Percentiles rank a stretch among this genome's conserved stretches.
Evolutionary conservation across 805 yeast genomes (phyloP).

Genomic region (Zygotorulaspora florentina): DNA sequence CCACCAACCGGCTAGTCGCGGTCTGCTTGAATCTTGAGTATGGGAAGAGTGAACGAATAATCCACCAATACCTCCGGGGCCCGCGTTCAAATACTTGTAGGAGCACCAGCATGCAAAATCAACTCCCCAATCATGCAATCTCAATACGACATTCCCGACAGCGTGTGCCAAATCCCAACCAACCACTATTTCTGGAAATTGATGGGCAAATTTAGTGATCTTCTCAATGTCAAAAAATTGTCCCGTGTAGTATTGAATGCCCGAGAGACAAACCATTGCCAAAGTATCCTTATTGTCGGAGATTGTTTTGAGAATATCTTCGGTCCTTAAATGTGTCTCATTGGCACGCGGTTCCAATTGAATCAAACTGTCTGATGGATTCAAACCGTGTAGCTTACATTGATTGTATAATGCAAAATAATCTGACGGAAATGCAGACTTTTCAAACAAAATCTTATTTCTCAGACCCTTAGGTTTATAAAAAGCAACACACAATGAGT

Average conservation of each 20-base stretch:
- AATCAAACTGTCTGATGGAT: slow-evolving; percentile 53
- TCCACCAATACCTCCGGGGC: slow-evolving; percentile 93
- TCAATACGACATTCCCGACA: slow-evolving; percentile 75
- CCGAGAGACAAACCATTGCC: slow-evolving; percentile 77
- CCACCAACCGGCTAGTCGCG: slow-evolving; percentile 97
- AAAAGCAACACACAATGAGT: slow-evolving; percentile 67
- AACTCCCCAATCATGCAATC: slow-evolving; percentile 81
- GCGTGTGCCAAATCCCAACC: slow-evolving; percentile 98
- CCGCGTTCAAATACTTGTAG: slow-evolving; percentile 84
- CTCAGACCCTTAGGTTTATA: slow-evolving; percentile 56
- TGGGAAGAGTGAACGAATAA: slow-evolving; percentile 64
- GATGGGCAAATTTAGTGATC: slow-evolving; percentile 65
- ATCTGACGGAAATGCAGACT: slow-evolving; percentile 89
- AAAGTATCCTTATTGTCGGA: slow-evolving; percentile 54
- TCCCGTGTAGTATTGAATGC: slow-evolving; percentile 90
- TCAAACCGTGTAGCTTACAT: slow-evolving; percentile 55
- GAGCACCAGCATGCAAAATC: slow-evolving; percentile 96
- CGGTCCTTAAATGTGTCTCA: slow-evolving; percentile 54
- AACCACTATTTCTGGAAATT: slow-evolving; percentile 45
- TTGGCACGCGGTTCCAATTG: slow-evolving; percentile 60
- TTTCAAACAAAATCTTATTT: slow-evolving; percentile 75
- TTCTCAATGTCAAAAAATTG: slow-evolving; percentile 70
- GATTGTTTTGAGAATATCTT: slow-evolving; percentile 55
- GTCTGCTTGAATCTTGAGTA: slow-evolving; percentile 30
- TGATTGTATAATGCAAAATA: slow-evolving; percentile 79